Base-by-base conservation (phyloP, 805 yeast species). In the Saturnispora serradocipensis region DNA sequence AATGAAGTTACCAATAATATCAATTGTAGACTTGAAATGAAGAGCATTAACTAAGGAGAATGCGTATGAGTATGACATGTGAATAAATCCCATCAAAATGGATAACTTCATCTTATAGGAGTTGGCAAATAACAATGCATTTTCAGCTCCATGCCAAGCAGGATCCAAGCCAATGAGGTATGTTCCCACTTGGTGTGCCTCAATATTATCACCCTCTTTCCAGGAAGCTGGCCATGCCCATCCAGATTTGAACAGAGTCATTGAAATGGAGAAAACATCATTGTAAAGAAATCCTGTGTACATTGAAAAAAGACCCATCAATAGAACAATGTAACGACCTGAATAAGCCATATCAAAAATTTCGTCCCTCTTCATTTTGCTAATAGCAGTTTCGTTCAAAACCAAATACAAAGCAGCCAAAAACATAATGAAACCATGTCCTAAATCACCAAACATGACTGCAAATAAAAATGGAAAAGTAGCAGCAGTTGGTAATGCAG, bases 391-490 rank as follows among this genome's bases (percentile, higher is more conserved):
- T 68, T 93, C 99, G 64, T 85, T 83, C 47, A 81, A 57, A 10
- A 93, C 89, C 56, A 93, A 72, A 30, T 71, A 68, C 49, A 80
- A 69, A 1, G 95, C 96, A 16, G 88, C 87, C 52, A 85, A 67
- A 50, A 84, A 77, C 67, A 93, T 72, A 46, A 93, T 78, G 54
- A 89, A 77, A 5, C 99, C 99, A 72, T 93, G 99, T 15, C 99
- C 99, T 53, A 90, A 66, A 72, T 93, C 99, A 74, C 99, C 99
- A 74, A 93, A 93, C 99, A 93, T 93, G 61, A 93, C 85, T 28
- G 99, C 97, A 72, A 93, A 93, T 95, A 93, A 86, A 67, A 93
- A 93, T 24, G 99, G 99, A 73, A 93, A 93, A 0, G 99, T 93
- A 25, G 93, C 84, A 45, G 88, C 80, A 1, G 99, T 91, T 4